A percentile compares a stretch with the other conserved stretches of the same genome.
These are phyloP conservation scores for Podospora didyma DNA, from an alignment of 495 filamentous ascomycete species.

Conservation along the genomic window DNA sequence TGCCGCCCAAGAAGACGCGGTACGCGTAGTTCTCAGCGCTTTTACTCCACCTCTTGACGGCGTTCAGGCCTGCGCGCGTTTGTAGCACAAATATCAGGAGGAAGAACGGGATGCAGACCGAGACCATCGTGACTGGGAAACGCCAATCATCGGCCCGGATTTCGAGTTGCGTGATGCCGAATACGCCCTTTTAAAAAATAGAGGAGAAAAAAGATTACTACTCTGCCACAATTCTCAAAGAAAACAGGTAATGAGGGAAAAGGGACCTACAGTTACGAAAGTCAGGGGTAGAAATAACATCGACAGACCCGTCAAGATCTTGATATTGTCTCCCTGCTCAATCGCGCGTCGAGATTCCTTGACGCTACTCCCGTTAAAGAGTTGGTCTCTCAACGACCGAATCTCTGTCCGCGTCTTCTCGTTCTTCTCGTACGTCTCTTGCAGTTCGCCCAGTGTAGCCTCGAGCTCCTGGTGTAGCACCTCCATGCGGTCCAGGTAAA, in stretches of 20 bases:
- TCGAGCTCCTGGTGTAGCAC: slow-evolving; percentile 25
- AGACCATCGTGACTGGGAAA: slow-evolving; percentile 27
- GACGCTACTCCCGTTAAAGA: slow-evolving; percentile 31
- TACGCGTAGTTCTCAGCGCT: not conserved
- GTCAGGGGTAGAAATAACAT: slow-evolving; percentile 41
- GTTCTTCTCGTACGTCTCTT: slow-evolving; percentile 20
- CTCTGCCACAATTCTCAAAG: not conserved
- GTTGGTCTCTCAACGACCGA: slow-evolving; percentile 27
- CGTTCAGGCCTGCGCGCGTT: slow-evolving; percentile 18
- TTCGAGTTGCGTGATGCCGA: slow-evolving; percentile 30
- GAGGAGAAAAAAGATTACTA: not conserved
- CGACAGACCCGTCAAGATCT: slow-evolving; percentile 35
- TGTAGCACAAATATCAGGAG: slow-evolving; percentile 27
- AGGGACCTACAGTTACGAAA: slow-evolving; percentile 34
- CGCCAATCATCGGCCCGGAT: slow-evolving; percentile 25
- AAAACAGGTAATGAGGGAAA: not conserved
- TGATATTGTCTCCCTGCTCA: slow-evolving; percentile 37
- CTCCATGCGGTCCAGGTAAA: slow-evolving; percentile 16
- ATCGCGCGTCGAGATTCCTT: slow-evolving; percentile 30
- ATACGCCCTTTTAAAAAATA: slow-evolving; percentile 23
- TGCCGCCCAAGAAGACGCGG: not conserved
- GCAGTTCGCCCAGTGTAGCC: slow-evolving; percentile 18
- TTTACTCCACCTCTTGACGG: not conserved
- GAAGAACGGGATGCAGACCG: slow-evolving; percentile 32
- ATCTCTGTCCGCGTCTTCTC: slow-evolving; percentile 28